These are phyloP conservation scores for Nakazawaea laoshanensis DNA, from an alignment of 805 yeast genomes.

Conservation along the genomic window DNA sequence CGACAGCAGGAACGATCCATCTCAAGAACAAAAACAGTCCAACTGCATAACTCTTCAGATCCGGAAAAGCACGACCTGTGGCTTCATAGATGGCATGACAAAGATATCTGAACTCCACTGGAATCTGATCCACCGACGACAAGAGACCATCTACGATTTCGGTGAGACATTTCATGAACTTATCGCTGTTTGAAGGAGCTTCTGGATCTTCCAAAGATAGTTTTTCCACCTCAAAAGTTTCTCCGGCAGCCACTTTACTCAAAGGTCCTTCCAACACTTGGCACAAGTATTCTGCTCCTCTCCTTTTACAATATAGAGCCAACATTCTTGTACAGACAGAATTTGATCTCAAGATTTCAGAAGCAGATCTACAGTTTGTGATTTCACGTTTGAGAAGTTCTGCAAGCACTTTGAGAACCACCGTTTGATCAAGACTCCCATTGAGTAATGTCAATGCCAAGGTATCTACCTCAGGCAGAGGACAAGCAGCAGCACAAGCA, in stretches of 20 bases:
- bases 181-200: constrained; percentile 28
- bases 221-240: constrained; percentile 61
- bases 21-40: constrained; percentile 84
- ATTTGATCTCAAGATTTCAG: constrained; percentile 73
- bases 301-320: constrained; percentile 60
- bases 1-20: constrained; percentile 81
- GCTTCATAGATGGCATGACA: constrained; percentile 56
- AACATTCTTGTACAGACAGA: constrained; percentile 75
- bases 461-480: constrained; percentile 61
- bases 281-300: constrained; percentile 52
- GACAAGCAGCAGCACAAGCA: constrained; percentile 52
- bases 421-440: constrained; percentile 34
- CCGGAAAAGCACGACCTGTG: constrained; percentile 55
- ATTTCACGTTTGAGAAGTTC: constrained; percentile 58
- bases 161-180: constrained; percentile 49
- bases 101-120: constrained; percentile 63
- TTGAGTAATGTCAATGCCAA: constrained; percentile 59
- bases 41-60: constrained; percentile 59
- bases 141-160: constrained; percentile 53
- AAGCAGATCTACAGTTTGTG: constrained; percentile 44
- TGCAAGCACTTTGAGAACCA: constrained; percentile 36
- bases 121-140: constrained; percentile 47
- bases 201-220: constrained; percentile 26
- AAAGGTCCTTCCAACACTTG: constrained; percentile 48
- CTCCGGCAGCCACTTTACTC: constrained; percentile 39